Evolutionary conservation across 1,139 yeast genomes (phyloP).

Genomic region (Sugiyamaella japonica): DNA sequence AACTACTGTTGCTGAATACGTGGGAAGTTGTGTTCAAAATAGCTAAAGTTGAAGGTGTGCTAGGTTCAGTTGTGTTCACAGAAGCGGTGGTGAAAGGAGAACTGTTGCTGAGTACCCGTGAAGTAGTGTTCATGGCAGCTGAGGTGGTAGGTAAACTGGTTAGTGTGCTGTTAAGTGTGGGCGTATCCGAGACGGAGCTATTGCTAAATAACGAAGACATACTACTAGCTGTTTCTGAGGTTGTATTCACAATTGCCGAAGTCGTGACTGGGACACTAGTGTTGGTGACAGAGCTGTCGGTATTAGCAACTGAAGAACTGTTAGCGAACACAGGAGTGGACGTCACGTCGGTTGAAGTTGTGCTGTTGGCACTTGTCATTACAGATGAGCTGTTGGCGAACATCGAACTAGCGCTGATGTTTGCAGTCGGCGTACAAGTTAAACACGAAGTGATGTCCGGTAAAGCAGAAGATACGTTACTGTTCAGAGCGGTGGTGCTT

Average conservation of each 20-base stretch:
- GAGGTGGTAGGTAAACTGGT: background rate
- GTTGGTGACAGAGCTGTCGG: background rate
- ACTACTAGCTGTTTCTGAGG: background rate
- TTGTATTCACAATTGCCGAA: background rate
- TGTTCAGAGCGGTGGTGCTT: background rate
- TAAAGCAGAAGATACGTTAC: background rate
- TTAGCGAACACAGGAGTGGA: background rate
- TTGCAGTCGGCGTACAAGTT: background rate
- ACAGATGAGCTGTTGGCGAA: background rate
- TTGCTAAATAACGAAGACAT: background rate
- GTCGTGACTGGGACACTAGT: background rate
- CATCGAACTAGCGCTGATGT: background rate
- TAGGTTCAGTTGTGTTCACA: background rate
- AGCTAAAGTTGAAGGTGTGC: background rate
- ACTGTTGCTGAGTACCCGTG: background rate
- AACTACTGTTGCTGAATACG: background rate
- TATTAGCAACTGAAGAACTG: background rate
- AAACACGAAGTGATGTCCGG: background rate
- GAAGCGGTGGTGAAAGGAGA: slow-evolving; percentile 7
- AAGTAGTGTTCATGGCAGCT: background rate
- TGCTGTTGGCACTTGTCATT: background rate
- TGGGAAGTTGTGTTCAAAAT: background rate
- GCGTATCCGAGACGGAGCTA: background rate
- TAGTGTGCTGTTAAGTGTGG: background rate
- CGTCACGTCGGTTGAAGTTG: background rate